phyloP scores from a whole-genome alignment of 306 rosid genomes.

The Psophocarpus tetragonolobus region DNA sequence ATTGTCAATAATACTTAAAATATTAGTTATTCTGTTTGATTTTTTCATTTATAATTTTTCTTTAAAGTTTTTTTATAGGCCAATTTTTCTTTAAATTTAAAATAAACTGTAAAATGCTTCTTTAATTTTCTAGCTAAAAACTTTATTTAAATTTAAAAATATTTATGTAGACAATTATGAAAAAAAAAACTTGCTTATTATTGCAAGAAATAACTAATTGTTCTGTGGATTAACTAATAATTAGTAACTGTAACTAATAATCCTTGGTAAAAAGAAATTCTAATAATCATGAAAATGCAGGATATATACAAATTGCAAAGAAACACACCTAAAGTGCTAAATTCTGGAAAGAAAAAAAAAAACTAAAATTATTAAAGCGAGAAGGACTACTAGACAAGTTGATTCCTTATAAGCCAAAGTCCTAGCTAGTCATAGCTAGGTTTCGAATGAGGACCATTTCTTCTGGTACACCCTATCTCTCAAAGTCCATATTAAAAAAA shows the following conservation, averaged over 20 bases:
- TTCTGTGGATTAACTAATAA: background rate
- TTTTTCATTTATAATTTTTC: too few species aligned
- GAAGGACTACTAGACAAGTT: background rate
- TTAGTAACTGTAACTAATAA: background rate
- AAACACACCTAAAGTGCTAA: background rate
- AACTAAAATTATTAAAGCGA: background rate
- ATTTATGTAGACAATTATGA: too few species aligned
- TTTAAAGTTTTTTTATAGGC: too few species aligned
- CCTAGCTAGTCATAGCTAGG: background rate
- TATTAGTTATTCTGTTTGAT: too few species aligned
- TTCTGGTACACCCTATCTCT: background rate
- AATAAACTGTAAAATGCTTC: too few species aligned
- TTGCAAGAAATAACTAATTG: background rate
- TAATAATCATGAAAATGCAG: background rate
- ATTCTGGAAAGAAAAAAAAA: background rate
- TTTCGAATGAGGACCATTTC: slow-evolving; percentile 13
- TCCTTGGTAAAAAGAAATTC: background rate
- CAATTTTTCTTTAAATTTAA: too few species aligned
- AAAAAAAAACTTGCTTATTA: too few species aligned
- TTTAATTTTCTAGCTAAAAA: too few species aligned
- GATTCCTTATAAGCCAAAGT: slow-evolving; percentile 3
- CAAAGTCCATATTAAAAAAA: background rate
- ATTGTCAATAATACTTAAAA: too few species aligned
- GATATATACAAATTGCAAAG: background rate
- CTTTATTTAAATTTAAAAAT: too few species aligned